These are phyloP conservation scores for Rhodotorula sp. DNA, from an alignment of 1,284 basidiomycete species.

Conservation along the genomic window DNA sequence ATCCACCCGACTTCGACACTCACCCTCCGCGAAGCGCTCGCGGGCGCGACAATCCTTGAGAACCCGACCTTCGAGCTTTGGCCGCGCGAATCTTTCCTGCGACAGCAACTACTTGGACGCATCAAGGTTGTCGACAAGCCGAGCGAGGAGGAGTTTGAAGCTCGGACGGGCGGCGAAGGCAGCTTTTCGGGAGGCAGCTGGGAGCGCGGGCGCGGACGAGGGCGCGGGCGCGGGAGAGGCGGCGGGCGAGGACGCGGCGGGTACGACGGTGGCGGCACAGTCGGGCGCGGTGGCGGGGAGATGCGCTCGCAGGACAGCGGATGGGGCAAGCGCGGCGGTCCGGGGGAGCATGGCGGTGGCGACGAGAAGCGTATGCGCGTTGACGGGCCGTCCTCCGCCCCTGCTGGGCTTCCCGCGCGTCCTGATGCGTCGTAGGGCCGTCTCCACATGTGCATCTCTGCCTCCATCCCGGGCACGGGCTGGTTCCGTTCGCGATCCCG, in stretches of 20 bases:
- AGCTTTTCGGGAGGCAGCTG: background rate
- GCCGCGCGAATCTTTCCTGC: constrained; percentile 27
- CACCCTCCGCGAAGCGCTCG: constrained; percentile 22
- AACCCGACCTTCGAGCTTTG: constrained; percentile 38
- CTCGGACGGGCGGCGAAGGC: constrained; percentile 2
- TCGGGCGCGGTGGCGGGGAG: background rate
- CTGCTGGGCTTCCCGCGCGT: background rate
- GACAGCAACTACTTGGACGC: constrained; percentile 20
- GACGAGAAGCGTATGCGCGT: background rate
- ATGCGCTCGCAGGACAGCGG: constrained; percentile 28
- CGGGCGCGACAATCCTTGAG: constrained; percentile 32
- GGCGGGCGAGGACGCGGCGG: constrained; percentile 4
- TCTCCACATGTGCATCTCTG: background rate
- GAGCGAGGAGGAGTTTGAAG: constrained; percentile 9
- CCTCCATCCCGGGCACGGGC: no score
- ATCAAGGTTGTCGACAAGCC: constrained; percentile 30
- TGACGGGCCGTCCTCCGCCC: background rate
- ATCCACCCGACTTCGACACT: background rate
- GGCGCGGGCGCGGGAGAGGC: constrained; percentile 8
- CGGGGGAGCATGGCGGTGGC: constrained; percentile 1
- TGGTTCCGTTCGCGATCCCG: background rate
- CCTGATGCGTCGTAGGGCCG: background rate
- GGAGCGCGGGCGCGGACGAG: constrained; percentile 7
- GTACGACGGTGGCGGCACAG: background rate
- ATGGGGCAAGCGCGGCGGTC: constrained; percentile 24